phyloP scores from a whole-genome alignment of 2,329 filamentous ascomycete genomes.

The Colletotrichum abscissum region DNA sequence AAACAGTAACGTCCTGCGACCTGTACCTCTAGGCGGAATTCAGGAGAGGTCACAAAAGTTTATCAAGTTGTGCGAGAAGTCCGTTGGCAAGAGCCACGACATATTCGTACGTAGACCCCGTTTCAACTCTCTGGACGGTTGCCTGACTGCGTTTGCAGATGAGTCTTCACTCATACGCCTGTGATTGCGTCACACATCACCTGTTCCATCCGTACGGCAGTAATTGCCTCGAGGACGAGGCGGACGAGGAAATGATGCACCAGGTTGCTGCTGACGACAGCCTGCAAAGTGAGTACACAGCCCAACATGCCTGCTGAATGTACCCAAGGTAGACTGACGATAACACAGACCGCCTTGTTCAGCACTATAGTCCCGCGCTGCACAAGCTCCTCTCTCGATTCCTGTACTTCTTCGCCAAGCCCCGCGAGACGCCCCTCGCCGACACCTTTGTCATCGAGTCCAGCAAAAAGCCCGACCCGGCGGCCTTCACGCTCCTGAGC shows the following conservation, averaged over 20 bases:
- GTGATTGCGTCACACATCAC: slow-evolving; percentile 76
- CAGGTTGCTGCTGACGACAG: slow-evolving; percentile 76
- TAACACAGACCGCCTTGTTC: slow-evolving; percentile 65
- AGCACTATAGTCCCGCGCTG: slow-evolving; percentile 66
- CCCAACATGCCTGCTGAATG: neutral
- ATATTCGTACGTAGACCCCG: slow-evolving; percentile 65
- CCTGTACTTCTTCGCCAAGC: slow-evolving; percentile 61
- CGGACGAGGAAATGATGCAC: slow-evolving; percentile 75
- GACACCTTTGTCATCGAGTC: slow-evolving; percentile 68
- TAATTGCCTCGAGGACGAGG: slow-evolving; percentile 63
- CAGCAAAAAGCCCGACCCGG: slow-evolving; percentile 56
- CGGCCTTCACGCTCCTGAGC: slow-evolving; percentile 67
- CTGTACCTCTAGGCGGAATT: slow-evolving; percentile 66
- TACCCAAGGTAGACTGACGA: neutral
- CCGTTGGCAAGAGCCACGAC: slow-evolving; percentile 61
- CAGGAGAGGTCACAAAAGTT: slow-evolving; percentile 67
- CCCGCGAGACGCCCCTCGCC: slow-evolving; percentile 68
- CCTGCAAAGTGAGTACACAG: slow-evolving; percentile 65
- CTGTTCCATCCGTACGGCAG: slow-evolving; percentile 76
- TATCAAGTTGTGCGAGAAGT: slow-evolving; percentile 60
- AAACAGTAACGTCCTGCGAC: slow-evolving; percentile 73
- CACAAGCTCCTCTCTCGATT: slow-evolving; percentile 59
- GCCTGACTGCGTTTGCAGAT: slow-evolving; percentile 22
- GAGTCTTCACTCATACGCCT: slow-evolving; percentile 72
- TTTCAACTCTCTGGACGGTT: slow-evolving; percentile 22